Evolutionary conservation across 768 basidiomycete genomes (phyloP).

Genomic region (Pulveroboletus sp.): DNA sequence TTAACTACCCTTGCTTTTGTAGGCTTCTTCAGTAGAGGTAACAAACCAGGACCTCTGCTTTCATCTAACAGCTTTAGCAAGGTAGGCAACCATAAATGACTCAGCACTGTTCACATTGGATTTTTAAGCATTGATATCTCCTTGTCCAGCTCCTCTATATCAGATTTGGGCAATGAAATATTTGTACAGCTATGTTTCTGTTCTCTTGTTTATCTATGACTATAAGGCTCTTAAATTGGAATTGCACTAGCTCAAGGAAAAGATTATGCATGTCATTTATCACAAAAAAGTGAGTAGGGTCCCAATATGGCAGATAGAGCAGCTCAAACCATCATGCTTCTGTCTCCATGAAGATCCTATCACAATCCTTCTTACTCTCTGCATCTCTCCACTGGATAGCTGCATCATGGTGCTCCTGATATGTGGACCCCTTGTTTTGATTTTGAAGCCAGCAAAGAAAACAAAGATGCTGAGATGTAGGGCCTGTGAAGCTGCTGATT

Average conservation of each 20-base stretch:
- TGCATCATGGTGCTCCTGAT: neutral
- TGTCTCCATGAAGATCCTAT: neutral
- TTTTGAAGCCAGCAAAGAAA: neutral
- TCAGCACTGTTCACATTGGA: too few relatives aligned
- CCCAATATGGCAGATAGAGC: too few relatives aligned
- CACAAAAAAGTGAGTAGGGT: too few relatives aligned
- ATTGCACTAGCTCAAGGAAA: neutral
- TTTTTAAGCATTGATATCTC: neutral
- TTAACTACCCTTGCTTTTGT: too few relatives aligned
- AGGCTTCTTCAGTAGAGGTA: too few relatives aligned
- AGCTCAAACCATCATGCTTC: neutral
- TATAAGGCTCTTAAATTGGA: slow-evolving; percentile 4
- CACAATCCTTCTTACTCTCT: neutral
- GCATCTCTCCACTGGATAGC: neutral
- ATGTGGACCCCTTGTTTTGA: neutral
- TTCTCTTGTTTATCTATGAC: neutral
- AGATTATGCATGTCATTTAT: too few relatives aligned
- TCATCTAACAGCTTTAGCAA: too few relatives aligned
- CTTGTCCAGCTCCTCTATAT: neutral
- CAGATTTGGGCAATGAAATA: neutral
- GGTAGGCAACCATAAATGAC: too few relatives aligned
- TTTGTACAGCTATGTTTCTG: neutral
- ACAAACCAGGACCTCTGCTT: too few relatives aligned
- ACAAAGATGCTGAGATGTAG: neutral
- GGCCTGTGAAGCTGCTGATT: neutral